Evolutionary conservation across 352 stramenopile genomes (phyloP).

Genomic region (Pythium chondricola): DNA sequence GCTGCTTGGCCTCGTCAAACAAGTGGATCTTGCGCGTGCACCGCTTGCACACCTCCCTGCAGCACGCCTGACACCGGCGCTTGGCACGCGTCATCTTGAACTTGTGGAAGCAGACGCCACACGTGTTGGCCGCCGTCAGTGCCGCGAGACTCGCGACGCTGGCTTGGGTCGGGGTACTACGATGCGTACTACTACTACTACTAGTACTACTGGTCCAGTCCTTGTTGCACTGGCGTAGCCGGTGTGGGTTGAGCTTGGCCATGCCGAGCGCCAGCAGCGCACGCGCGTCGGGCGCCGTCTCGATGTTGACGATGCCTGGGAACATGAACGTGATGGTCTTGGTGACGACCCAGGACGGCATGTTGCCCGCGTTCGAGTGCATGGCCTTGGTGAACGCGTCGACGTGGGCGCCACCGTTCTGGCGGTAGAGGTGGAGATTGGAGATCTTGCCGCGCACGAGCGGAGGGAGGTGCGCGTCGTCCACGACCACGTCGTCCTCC

Average conservation of each 20-base stretch:
- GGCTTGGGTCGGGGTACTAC: neutral
- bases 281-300: constrained; percentile 21
- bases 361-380: constrained; percentile 23
- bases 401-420: constrained; percentile 25
- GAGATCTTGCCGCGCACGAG: constrained; percentile 31
- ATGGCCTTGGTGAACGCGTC: constrained; percentile 24
- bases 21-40: constrained; percentile 22
- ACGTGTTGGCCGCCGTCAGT: constrained; percentile 11
- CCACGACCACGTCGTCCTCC: constrained; percentile 22
- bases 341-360: constrained; percentile 25
- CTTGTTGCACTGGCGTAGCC: neutral
- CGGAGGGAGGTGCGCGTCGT: constrained; percentile 7
- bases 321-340: constrained; percentile 31
- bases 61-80: constrained; percentile 21
- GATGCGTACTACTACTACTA: neutral
- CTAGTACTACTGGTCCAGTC: neutral
- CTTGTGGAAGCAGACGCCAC: constrained; percentile 27
- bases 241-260: constrained; percentile 11
- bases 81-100: constrained; percentile 27
- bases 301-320: constrained; percentile 23
- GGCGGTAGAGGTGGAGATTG: constrained; percentile 26
- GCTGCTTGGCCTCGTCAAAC: constrained; percentile 23
- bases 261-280: constrained; percentile 18
- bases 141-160: neutral
- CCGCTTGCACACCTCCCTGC: constrained; percentile 22